Base-by-base conservation (phyloP, 495 filamentous ascomycete species). In the Aspergillus cavernicola region DNA sequence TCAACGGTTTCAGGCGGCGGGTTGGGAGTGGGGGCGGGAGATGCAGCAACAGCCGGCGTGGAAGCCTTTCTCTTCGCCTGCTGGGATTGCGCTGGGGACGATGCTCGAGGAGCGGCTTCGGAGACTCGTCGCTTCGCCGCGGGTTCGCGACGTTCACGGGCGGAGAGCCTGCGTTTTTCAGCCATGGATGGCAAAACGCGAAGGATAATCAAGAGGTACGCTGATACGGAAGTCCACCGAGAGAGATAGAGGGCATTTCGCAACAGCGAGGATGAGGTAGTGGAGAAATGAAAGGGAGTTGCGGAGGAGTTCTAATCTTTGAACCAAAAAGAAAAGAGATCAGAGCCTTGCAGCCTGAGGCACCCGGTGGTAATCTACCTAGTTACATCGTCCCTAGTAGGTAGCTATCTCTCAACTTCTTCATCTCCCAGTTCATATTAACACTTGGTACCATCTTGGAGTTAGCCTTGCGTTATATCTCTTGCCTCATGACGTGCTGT, bases 61-160 rank as follows among this genome's bases (percentile, higher is more conserved):
- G 71, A 65, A 15, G 66, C 64, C 57, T 71, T 74, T 53, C 67
- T 71, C 57, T 62, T 75, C 3, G 59, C 29, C 19, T 58, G 58
- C 19, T 56, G 55, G n/a, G 59, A 24, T 47, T 64, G 61, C 22
- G 57, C 44, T 26, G 44, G 44, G 26, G 62, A 59, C 39, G 64
- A 58, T 19, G 52, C 41, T 43, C 66, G 66, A 31, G 66, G 60
- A 42, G 67, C 55, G 37, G 73, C 68, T 66, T 74, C 72, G 65
- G 75, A 74, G 57, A 63, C 72, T 59, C 73, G 67, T 64, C 70
- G 59, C 53, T 75, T 75, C 45, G 73, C 68, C 43, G 69, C 73
- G 35, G 73, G 65, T 66, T 78, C 74, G 58, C 74, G 74, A 43
- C 74, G 72, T 19, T 71, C 74, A 55, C 74, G 72, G 32, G 74